phyloP scores from a whole-genome alignment of 192 early-diverging fungal species.

The Pilaira anomala region DNA sequence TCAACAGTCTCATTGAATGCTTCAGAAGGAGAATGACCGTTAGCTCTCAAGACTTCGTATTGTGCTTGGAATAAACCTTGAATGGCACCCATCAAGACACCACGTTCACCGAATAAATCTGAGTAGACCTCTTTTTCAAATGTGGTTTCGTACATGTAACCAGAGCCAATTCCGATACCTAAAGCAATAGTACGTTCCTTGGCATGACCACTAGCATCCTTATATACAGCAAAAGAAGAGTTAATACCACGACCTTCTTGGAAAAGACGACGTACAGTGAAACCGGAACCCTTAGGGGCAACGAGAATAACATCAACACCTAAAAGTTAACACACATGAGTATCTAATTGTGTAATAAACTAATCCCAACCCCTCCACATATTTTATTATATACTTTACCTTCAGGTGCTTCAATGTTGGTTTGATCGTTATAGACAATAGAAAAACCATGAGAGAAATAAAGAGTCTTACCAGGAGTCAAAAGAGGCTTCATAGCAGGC shows the following conservation, averaged over 20 bases:
- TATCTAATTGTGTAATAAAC: too few species aligned
- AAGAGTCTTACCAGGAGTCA: slow-evolving; percentile 94
- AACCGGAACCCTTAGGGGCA: slow-evolving; percentile 93
- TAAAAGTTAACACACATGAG: neutral
- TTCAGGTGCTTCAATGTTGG: slow-evolving; percentile 79
- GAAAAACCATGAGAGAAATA: slow-evolving; percentile 96
- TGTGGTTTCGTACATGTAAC: slow-evolving; percentile 97
- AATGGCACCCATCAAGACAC: slow-evolving; percentile 97
- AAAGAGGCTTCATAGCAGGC: slow-evolving; percentile 74
- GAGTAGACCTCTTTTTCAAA: slow-evolving; percentile 97
- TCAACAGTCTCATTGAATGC: slow-evolving; percentile 99
- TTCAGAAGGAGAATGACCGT: slow-evolving; percentile 93
- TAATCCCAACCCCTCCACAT: neutral
- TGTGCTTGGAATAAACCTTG: slow-evolving; percentile 95
- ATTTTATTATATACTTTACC: neutral
- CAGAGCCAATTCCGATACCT: slow-evolving; percentile 92
- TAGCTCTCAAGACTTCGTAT: slow-evolving; percentile 91
- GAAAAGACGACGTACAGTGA: slow-evolving; percentile 94
- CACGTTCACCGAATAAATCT: slow-evolving; percentile 95
- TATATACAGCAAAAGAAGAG: slow-evolving; percentile 92
- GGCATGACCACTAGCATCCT: slow-evolving; percentile 92
- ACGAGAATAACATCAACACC: slow-evolving; percentile 87
- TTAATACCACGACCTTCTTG: slow-evolving; percentile 96
- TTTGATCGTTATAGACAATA: slow-evolving; percentile 88
- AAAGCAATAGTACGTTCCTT: slow-evolving; percentile 89